Evolutionary conservation across 2,329 filamentous ascomycete species (phyloP), one percentile per base, ranked within the genome.

Genomic region (Hymenoscyphus linearis): DNA sequence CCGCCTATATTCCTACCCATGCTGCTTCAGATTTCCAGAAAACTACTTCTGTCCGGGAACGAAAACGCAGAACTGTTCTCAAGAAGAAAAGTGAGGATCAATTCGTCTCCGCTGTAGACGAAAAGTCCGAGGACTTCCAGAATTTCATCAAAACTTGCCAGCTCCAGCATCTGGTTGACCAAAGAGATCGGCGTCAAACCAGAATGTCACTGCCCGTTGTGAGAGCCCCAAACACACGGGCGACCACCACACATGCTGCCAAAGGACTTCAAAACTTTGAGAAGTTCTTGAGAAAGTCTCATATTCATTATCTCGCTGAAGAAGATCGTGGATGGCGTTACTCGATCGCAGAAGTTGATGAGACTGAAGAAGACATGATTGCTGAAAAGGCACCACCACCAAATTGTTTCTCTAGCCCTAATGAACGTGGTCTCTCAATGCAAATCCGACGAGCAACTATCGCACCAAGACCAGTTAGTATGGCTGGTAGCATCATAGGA

Each of bases 1-100:
- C 31, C 12, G 55, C 64, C n/a, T 66, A 64, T 22, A 31, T 61
- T 25, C 65, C 65, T n/a, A 53, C 62, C 36, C 62, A 63, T 55
- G 65, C 65, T 12, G 62, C 59, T 4, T 40, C 60, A 5, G 63
- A 65, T 56, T 63, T 60, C 52, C 47, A 52, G 22, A 61, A 59
- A 27, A 37, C 60, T 18, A 37, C 35, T 13, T 53, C 58, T 3
- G 27, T 26, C 3, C 18, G 36, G 7, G 37, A 52, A 3, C 36
- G 22, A 18, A 50, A 13, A 10, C 26, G 52, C 16, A 35, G n/a
- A 4, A 34, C 25, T 26, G 36, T 50, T 10, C 31, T 25, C 37
- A 36, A 52, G 16, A 36, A 52, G 16, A 36, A 53, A 16, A 13
- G 12, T 14, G 12, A 27, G 10, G 26, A 60, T 13, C 37, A 1